Base-by-base conservation (phyloP, 371 early-diverging fungal genomes). In the Mortierella sp. region DNA sequence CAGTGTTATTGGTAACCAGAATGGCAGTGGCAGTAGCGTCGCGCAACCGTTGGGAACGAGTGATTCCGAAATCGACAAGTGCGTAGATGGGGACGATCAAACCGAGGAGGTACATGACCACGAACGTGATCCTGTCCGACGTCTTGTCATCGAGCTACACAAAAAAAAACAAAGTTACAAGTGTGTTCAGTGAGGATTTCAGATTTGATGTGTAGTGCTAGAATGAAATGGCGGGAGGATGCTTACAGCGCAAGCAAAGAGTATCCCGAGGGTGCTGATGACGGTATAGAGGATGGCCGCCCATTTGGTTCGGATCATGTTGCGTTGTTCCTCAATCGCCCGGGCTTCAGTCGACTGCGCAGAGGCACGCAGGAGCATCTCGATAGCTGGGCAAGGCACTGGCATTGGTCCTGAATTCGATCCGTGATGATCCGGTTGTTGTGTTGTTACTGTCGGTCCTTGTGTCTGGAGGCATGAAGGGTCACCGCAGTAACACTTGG, bases 61-160 rank as follows among this genome's bases (percentile, higher is more conserved):
- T 70, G 22, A 58, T 70, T 0, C 70, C 53, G 26, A 44, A 70
- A 44, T 70, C 70, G 34, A 44, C 70, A 2, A 70, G 45, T 1
- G 58, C 70, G 19, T 69, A 58, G 26, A 69, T 69, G 4, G 70
- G 70, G 1, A 69, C 70, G 19, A 69, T 69, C 31, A 69, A 24
- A 8, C 70, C 58, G 16, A 69, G 45, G 16, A 69, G 55, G 22
- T 70, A 70, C 70, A 58, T 70, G 43, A 58, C 61, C 44, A 53
- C 70, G 31, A 58, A 70, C 5, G 61, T 70, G 31, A 70, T 70
- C 61, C 70, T 53, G 7, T 70, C 70, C 4, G 70, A 55, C 61
- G 50, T 22, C 70, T 69, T 69, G 26, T 70, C 70, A 31, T 70
- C 70, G 44, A 70, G 41, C 70, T 70, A 48, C 2, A n/a, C 4